Percentiles rank a stretch among this genome's conserved stretches.
Evolutionary conservation across 768 basidiomycete genomes (phyloP).

Genomic region (Tricholoma hemisulphureum): DNA sequence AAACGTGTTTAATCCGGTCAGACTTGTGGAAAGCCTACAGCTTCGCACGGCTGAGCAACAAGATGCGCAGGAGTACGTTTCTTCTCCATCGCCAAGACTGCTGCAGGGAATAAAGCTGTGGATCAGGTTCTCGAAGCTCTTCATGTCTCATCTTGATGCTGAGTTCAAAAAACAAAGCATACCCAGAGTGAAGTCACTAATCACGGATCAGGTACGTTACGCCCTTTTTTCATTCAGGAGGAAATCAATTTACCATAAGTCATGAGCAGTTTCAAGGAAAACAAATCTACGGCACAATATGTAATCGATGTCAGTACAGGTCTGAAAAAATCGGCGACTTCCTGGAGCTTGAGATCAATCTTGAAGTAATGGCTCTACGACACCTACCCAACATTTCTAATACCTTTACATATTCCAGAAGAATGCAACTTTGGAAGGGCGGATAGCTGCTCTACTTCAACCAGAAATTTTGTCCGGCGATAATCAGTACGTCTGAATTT

Average conservation of each 20-base stretch:
- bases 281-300: constrained; percentile 77
- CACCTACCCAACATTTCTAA: background rate
- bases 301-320: constrained; percentile 61
- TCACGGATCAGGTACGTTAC: constrained; percentile 67
- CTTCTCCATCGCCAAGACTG: background rate
- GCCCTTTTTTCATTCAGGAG: background rate
- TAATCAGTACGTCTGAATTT: constrained; percentile 59
- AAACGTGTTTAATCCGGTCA: constrained; percentile 76
- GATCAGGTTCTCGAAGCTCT: constrained; percentile 87
- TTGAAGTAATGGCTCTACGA: constrained; percentile 53
- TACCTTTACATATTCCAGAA: constrained; percentile 42
- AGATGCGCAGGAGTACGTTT: constrained; percentile 89
- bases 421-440: constrained; percentile 70
- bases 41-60: constrained; percentile 86
- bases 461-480: constrained; percentile 77
- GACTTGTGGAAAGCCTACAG: constrained; percentile 81
- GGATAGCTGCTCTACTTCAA: constrained; percentile 61
- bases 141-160: constrained; percentile 83
- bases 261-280: constrained; percentile 80
- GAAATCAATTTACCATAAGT: constrained; percentile 2
- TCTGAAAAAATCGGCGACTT: constrained; percentile 76
- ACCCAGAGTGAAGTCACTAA: constrained; percentile 59
- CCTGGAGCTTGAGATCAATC: constrained; percentile 83
- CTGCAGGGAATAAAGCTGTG: background rate
- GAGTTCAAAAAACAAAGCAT: constrained; percentile 84